phyloP scores from a whole-genome alignment of 768 basidiomycete genomes.

The Suillus variegatus region DNA sequence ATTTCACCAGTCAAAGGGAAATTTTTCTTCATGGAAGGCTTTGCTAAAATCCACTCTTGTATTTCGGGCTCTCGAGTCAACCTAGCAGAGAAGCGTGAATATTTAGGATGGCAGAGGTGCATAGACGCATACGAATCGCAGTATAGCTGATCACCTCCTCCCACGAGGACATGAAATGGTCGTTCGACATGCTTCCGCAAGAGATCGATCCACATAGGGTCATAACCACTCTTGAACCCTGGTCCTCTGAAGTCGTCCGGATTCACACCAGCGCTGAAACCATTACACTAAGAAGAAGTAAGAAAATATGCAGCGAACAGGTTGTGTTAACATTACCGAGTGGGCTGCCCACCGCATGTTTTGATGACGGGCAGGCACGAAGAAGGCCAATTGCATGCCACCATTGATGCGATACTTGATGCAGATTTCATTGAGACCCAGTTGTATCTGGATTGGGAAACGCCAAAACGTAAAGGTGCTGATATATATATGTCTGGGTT shows the following conservation, averaged over 20 bases:
- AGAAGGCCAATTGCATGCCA: conserved; percentile 76
- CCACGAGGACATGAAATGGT: conserved; percentile 91
- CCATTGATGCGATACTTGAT: conserved; percentile 83
- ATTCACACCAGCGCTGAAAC: conserved; percentile 88
- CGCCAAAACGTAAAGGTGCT: conserved; percentile 95
- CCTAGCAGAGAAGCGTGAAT: conserved; percentile 34
- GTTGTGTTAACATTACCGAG: conserved; percentile 51
- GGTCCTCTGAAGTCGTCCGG: conserved; percentile 83
- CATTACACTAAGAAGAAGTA: conserved; percentile 64
- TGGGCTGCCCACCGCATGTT: conserved; percentile 93
- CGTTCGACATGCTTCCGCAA: conserved; percentile 73
- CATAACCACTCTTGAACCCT: conserved; percentile 79
- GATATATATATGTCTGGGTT: not conserved
- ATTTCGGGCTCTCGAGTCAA: conserved; percentile 86
- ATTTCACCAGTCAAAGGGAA: conserved; percentile 74
- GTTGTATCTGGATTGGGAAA: conserved; percentile 82
- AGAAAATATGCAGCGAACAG: not conserved
- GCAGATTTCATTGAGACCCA: conserved; percentile 69
- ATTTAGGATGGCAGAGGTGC: not conserved
- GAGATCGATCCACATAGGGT: conserved; percentile 94
- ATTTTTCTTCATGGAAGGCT: conserved; percentile 56
- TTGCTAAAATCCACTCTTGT: conserved; percentile 78
- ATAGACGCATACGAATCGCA: conserved; percentile 62
- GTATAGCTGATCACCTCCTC: conserved; percentile 93
- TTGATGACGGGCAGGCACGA: conserved; percentile 75